phyloP scores from a whole-genome alignment of 2,329 filamentous ascomycete species.

The Stachybotrys chartarum region DNA sequence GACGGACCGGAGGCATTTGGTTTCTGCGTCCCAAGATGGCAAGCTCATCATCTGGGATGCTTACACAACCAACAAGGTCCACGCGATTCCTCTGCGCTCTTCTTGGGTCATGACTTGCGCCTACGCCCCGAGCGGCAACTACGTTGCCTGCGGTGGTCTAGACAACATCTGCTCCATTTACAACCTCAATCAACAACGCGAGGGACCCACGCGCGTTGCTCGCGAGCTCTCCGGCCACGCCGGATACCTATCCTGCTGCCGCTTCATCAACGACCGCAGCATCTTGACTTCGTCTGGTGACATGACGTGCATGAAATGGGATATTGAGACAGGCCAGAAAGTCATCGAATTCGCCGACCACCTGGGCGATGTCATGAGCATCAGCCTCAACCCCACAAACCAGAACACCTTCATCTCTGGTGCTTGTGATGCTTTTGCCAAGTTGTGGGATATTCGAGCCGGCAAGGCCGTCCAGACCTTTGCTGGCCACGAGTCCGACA shows the following conservation, averaged over 20 bases:
- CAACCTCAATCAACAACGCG: constrained; percentile 88
- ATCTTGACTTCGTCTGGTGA: constrained; percentile 97
- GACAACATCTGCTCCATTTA: constrained; percentile 99
- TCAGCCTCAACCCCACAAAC: constrained; percentile 98
- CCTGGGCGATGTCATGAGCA: constrained; percentile 98
- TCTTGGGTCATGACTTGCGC: constrained; percentile 99
- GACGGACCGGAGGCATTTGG: constrained; percentile 91
- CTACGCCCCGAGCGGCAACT: constrained; percentile 96
- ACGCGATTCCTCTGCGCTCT: constrained; percentile 92
- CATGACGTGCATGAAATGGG: constrained; percentile 99
- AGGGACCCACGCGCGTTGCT: constrained; percentile 94
- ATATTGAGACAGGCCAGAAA: constrained; percentile 96
- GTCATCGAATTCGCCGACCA: constrained; percentile 98
- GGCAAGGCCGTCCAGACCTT: constrained; percentile 99
- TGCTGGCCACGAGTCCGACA: constrained; percentile 95
- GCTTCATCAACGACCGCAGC: constrained; percentile 96
- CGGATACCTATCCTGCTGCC: constrained; percentile 95
- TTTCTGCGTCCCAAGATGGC: constrained; percentile 96
- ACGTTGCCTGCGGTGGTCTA: constrained; percentile 94
- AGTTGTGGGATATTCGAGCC: constrained; percentile 97
- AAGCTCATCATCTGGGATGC: constrained; percentile 99
- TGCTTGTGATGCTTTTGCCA: constrained; percentile 96
- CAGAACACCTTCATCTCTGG: constrained; percentile 99
- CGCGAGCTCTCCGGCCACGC: constrained; percentile 95
- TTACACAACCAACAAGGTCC: constrained; percentile 99